Evolutionary conservation across 1,284 basidiomycete genomes (phyloP), one percentile per base, ranked within the genome.

Genomic region (Inonotus hispidus): DNA sequence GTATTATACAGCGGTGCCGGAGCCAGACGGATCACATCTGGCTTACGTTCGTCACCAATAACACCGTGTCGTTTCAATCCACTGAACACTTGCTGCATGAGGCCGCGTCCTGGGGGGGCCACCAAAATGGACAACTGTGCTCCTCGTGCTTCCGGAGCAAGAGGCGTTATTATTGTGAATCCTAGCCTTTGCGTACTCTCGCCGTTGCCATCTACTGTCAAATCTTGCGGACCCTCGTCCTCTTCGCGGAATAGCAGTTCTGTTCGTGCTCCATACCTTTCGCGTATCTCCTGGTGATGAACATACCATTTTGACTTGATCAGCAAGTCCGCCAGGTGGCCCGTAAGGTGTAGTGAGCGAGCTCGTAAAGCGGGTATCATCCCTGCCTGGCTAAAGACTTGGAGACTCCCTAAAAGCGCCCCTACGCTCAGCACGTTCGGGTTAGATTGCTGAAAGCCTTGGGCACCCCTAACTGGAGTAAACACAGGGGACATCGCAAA

Each of bases 361-460:
- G 79, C 77, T 38, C 93, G 80, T 41, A 96, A 71, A 16, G 82
- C 75, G 10, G 66, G 68, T 76, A 95, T 88, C 74, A 90, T 88
- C 39, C 90, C 91, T 5, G 80, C 87, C 67, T 83, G 80, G 67
- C 88, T 80, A 75, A 96, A 90, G n/a, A 92, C 73, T 69, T 90
- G 81, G 29, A 97, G 79, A 43, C 92, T 87, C 2, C 93, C 92
- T 23, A 93, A 79, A 7, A 97, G 81, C 2, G 93, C 82, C 60
- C 87, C 88, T 1, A 90, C 82, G 53, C 87, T 83, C 61, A 99
- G 77, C 45, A 92, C 85, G 62, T 86, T 88, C 2, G 96, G 95
- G 75, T 97, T 98, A 29, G 94, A 97, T 72, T 95, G 90, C 71
- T 98, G 94, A 77, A 92, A 98, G 35, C 95, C 95, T 71, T 93